Conservation (phyloP, 176 grass and related monocot species). For the Saccharum officinarum region DNA sequence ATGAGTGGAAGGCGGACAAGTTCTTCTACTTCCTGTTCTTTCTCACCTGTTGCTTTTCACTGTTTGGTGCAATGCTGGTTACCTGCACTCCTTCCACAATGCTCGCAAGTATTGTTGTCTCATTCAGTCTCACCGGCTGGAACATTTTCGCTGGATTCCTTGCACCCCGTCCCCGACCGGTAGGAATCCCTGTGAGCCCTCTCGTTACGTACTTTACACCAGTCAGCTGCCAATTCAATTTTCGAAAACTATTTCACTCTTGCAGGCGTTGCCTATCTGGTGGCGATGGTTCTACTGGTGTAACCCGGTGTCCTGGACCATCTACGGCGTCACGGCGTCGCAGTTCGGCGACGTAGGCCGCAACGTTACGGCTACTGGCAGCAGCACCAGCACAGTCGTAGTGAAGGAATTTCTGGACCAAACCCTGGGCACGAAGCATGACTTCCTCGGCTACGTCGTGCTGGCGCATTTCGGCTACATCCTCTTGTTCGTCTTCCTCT, state of each 20-base stretch:
- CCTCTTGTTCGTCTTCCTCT: slow-evolving; percentile 56
- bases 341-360: slow-evolving; percentile 45
- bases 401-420: slow-evolving; percentile 53
- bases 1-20: slow-evolving; percentile 55
- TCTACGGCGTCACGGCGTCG: slow-evolving; percentile 56
- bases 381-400: background rate
- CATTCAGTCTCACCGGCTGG: slow-evolving; percentile 65
- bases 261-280: slow-evolving; percentile 63
- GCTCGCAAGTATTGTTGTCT: slow-evolving; percentile 55
- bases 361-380: slow-evolving; percentile 4
- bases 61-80: slow-evolving; percentile 78
- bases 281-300: slow-evolving; percentile 91
- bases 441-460: slow-evolving; percentile 54
- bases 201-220: background rate
- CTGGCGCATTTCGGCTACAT: slow-evolving; percentile 56
- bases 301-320: slow-evolving; percentile 61
- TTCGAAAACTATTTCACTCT: background rate
- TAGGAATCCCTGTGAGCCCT: slow-evolving; percentile 31
- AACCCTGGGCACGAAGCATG: slow-evolving; percentile 44
- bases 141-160: slow-evolving; percentile 83
- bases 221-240: background rate
- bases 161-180: slow-evolving; percentile 51
- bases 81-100: slow-evolving; percentile 56
- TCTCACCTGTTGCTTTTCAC: slow-evolving; percentile 43
- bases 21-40: slow-evolving; percentile 92